Base-by-base conservation (phyloP, 2,329 filamentous ascomycete species). In the Metarhizium humberi region DNA sequence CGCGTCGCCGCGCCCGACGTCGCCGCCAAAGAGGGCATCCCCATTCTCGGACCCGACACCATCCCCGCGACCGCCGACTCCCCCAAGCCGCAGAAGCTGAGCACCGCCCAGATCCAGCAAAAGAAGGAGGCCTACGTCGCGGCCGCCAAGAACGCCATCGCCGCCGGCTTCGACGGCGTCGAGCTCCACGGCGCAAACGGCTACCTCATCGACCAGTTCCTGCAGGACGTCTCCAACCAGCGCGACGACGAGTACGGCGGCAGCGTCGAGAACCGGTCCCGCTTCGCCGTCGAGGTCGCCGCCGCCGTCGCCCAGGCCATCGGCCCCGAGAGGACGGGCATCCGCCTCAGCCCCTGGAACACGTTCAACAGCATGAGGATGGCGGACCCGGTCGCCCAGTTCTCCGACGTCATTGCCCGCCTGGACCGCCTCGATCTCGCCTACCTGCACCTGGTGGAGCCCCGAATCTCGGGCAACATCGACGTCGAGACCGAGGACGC, bases 101-200 rank as follows among this genome's bases (percentile, higher is more conserved):
- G 32, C 32, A 7, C 10, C 10, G 32, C 32, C 6, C 32, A 90
- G 30, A 90, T 92, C 52, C 32, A 34, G 32, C 32, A 34, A 11
- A 34, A 1, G 32, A 34, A 34, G 32, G 64, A 68, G 0, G 80
- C 80, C 0, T 90, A 78, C 66, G 78, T 75, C 0, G 73, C 71
- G 0, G 78, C 79, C 0, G 70, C 78, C 0, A 73, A 75, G 59
- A 75, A 81, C 10, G 79, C 86, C 0, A 67, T 88, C 0, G 72
- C 74, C 0, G 82, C 81, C 0, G 88, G 88, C 0, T 86, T 86
- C 36, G 88, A 92, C 61, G 84, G 82, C 0, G 80, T 92, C 49
- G 88, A 92, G 59, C 65, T 75, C 3, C 75, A 80, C 50, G 76
- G 66, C 0, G 80, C 78, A 0, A 82, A 85, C 55, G 82, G 82